These are phyloP conservation scores for Aspergillus ruber DNA, from an alignment of 2,329 filamentous ascomycete genomes.

Conservation along the genomic window DNA sequence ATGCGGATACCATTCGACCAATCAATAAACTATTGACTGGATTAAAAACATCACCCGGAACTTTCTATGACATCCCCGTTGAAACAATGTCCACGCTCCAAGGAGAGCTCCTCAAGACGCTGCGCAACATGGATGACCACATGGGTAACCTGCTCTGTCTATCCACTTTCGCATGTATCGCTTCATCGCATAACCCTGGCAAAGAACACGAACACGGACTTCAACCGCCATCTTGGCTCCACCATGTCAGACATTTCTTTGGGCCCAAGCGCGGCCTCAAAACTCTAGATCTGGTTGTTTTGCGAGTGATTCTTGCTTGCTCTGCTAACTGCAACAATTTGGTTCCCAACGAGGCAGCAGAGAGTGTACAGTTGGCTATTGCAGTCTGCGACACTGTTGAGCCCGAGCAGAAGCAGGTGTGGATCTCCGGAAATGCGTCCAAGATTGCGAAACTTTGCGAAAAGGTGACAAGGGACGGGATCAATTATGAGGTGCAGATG, in stretches of 20 bases:
- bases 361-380: slow-evolving; percentile 32
- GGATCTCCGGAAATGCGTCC: slow-evolving; percentile 26
- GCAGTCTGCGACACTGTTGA: slow-evolving; percentile 31
- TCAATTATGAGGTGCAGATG: slow-evolving; percentile 24
- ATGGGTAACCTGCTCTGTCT: slow-evolving; percentile 37
- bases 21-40: slow-evolving; percentile 29
- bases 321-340: slow-evolving; percentile 29
- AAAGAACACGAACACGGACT: slow-evolving; percentile 10
- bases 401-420: slow-evolving; percentile 23
- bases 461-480: slow-evolving; percentile 26
- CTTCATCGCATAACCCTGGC: slow-evolving; percentile 11
- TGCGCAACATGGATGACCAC: slow-evolving; percentile 35
- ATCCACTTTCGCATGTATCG: slow-evolving; percentile 33
- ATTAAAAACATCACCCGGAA: slow-evolving; percentile 18
- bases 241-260: slow-evolving; percentile 34
- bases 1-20: slow-evolving; percentile 26
- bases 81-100: slow-evolving; percentile 33
- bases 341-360: slow-evolving; percentile 19
- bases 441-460: slow-evolving; percentile 35
- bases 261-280: slow-evolving; percentile 33
- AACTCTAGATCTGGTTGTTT: slow-evolving; percentile 36
- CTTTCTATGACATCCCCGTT: slow-evolving; percentile 24
- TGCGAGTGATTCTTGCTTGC: slow-evolving; percentile 34
- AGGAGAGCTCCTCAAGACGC: slow-evolving; percentile 28
- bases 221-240: slow-evolving; percentile 23